A percentile compares a stretch with the other conserved stretches of the same genome.
These are phyloP conservation scores for Cyberlindnera amylophila DNA, from an alignment of 805 yeast species.

Conservation along the genomic window DNA sequence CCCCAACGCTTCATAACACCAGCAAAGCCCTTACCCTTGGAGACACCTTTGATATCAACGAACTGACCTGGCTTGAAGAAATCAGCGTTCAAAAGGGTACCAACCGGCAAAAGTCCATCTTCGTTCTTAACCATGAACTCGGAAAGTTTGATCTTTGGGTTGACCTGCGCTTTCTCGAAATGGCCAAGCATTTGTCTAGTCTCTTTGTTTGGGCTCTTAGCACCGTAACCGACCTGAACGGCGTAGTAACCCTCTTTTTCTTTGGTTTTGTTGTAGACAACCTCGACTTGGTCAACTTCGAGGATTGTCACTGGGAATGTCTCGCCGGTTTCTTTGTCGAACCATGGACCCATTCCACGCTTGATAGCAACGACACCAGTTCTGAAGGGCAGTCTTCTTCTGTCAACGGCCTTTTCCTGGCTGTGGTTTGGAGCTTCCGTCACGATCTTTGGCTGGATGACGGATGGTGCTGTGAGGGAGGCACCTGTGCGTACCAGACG, in stretches of 20 bases:
- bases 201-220: conserved; percentile 57
- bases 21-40: conserved; percentile 94
- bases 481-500: conserved; percentile 32
- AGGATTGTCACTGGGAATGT: conserved; percentile 82
- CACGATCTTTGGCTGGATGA: conserved; percentile 25
- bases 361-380: conserved; percentile 84
- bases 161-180: conserved; percentile 71
- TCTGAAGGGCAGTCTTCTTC: conserved; percentile 71
- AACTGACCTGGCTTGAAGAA: conserved; percentile 79
- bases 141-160: conserved; percentile 71
- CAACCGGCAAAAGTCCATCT: conserved; percentile 65
- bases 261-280: conserved; percentile 62
- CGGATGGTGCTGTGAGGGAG: conserved; percentile 34
- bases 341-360: conserved; percentile 88
- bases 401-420: conserved; percentile 60
- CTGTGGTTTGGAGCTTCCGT: conserved; percentile 60
- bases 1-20: conserved; percentile 98
- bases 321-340: conserved; percentile 59
- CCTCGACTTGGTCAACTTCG: conserved; percentile 87
- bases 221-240: conserved; percentile 83
- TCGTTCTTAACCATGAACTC: conserved; percentile 79
- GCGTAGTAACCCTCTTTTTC: conserved; percentile 80
- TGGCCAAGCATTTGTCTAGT: conserved; percentile 68
- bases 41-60: conserved; percentile 73
- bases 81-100: conserved; percentile 76